Evolutionary conservation across 2,329 filamentous ascomycete genomes (phyloP).

Genomic region (Paraphaeosphaeria sporulosa): DNA sequence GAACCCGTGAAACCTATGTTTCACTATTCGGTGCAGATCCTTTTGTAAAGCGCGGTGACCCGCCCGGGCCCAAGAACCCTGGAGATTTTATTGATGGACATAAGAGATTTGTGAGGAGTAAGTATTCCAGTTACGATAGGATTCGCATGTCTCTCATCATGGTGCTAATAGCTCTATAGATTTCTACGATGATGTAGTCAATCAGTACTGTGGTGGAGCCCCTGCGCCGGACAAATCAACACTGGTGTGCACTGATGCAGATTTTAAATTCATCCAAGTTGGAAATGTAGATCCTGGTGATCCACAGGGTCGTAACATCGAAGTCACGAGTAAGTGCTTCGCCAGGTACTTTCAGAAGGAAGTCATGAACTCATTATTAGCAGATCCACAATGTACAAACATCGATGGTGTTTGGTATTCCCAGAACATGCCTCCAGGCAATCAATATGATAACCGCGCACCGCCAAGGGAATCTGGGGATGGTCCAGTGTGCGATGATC

Average conservation of each 20-base stretch:
- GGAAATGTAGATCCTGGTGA: neutral
- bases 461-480: neutral
- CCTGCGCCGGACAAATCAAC: neutral
- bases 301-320: neutral
- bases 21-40: neutral
- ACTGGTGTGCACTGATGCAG: slow-evolving; percentile 2
- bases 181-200: neutral
- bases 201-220: neutral
- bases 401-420: slow-evolving; percentile 1
- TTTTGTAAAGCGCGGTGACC: neutral
- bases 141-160: neutral
- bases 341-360: neutral
- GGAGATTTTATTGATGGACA: neutral
- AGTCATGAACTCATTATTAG: neutral
- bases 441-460: neutral
- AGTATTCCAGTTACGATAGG: neutral
- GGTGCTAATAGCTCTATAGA: neutral
- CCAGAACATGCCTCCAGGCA: neutral
- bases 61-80: too few relatives aligned
- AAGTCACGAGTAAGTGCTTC: neutral
- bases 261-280: slow-evolving; percentile 1
- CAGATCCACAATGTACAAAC: slow-evolving; percentile 1
- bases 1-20: neutral
- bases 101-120: neutral
- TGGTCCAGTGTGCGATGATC: neutral